These are phyloP conservation scores for Patellifolia procumbens DNA, from an alignment of 179 eudicot genomes.

Conservation along the genomic window DNA sequence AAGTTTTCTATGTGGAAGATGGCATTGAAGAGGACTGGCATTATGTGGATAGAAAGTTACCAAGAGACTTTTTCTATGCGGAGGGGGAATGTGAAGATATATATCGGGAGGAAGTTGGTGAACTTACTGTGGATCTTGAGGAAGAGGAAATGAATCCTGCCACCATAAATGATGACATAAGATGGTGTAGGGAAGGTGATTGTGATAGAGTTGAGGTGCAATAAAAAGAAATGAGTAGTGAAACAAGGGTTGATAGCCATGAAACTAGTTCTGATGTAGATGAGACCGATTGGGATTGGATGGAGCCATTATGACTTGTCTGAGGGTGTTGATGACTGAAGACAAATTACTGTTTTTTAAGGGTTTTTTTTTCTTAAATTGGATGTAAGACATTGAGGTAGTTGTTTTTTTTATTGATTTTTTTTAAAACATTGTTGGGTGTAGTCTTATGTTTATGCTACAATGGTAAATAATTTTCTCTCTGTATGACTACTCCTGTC, in stretches of 20 bases:
- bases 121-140: neutral
- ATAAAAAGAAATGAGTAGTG: neutral
- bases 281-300: conserved; percentile 11
- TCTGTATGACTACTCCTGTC: no score
- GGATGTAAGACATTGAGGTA: neutral
- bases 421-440: no score
- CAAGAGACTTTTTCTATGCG: neutral
- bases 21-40: neutral
- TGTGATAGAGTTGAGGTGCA: neutral
- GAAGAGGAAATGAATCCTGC: neutral
- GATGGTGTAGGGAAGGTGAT: neutral
- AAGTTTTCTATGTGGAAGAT: neutral
- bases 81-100: neutral
- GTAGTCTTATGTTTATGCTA: no score
- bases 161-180: neutral
- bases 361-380: no score
- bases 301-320: neutral
- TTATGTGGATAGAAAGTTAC: neutral
- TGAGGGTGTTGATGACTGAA: no score
- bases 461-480: no score
- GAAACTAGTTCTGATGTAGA: neutral
- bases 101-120: neutral
- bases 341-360: no score
- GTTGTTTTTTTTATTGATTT: neutral
- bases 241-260: neutral